phyloP scores from a whole-genome alignment of 2,329 filamentous ascomycete species.

The Paecilomyces dactylethromorphus region DNA sequence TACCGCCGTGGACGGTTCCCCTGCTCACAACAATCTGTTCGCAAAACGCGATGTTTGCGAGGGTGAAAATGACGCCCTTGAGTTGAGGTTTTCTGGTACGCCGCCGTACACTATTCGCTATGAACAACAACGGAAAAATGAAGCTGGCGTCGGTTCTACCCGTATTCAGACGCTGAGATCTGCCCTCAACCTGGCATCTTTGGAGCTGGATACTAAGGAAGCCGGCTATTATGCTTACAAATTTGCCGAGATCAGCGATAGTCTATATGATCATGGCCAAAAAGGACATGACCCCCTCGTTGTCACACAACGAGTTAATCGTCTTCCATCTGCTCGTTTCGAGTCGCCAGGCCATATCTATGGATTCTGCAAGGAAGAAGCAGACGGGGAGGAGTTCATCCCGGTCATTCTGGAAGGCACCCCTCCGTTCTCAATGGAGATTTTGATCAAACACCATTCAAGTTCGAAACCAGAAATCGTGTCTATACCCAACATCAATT shows the following conservation, averaged over 20 bases:
- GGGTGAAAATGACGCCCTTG: constrained; percentile 84
- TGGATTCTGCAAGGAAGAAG: constrained; percentile 86
- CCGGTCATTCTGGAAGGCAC: constrained; percentile 77
- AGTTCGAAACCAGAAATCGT: constrained; percentile 73
- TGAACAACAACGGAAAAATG: constrained; percentile 65
- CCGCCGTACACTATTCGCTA: constrained; percentile 81
- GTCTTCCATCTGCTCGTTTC: constrained; percentile 76
- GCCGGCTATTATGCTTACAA: constrained; percentile 80
- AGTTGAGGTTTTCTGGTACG: constrained; percentile 71
- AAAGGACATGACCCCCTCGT: constrained; percentile 59
- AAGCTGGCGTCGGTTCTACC: constrained; percentile 58
- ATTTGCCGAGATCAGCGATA: constrained; percentile 76
- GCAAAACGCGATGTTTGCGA: constrained; percentile 83
- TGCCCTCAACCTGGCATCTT: constrained; percentile 65
- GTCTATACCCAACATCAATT: constrained; percentile 70
- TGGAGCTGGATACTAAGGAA: constrained; percentile 79
- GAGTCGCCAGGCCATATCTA: constrained; percentile 84
- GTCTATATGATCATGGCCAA: constrained; percentile 71
- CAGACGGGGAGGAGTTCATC: constrained; percentile 75
- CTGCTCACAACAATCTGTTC: constrained; percentile 51
- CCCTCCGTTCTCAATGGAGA: constrained; percentile 82
- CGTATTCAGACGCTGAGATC: constrained; percentile 69
- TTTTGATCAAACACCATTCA: constrained; percentile 88
- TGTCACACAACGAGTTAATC: constrained; percentile 76
- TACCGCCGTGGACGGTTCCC: constrained; percentile 46